Evolutionary conservation across 2,329 filamentous ascomycete genomes (phyloP), one percentile per base, ranked within the genome.

Genomic region (Alternaria consortialis): DNA sequence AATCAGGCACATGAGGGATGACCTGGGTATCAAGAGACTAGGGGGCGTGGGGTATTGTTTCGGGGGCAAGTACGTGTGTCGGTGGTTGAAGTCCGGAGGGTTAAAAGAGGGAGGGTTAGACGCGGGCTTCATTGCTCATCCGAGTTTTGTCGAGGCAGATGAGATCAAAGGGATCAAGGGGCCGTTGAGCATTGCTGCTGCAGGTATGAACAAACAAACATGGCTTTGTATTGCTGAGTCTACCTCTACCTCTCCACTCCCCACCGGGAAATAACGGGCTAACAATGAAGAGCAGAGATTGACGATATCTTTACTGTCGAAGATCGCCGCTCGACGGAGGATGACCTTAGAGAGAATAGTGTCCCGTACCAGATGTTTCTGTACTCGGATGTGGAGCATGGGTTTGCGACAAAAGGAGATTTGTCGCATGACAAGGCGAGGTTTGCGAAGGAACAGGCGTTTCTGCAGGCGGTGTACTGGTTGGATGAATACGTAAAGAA

Each of bases 371-470:
- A 96, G 80, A 90, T 95, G 76, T 91, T 85, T 77, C 82, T 96
- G 8, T 95, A 87, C 83, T 88, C 87, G 3, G 87, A 87, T 56
- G 88, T 92, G 31, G 79, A 80, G 56, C 92, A 96, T 77, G 92
- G 92, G 0, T 97, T 95, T 71, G 84, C 88, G 8, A 88, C 93
- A 2, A 86, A 91, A 56, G 84, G 83, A 29, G 90, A 95, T 74
- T 60, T 85, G 32, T 84, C 72, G 62, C 84, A 88, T 64, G 84
- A 84, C 75, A 65, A 81, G 46, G 77, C 86, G 72, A 88, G 85
- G 76, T 94, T 86, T 70, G 89, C 91, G 37, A 94, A 92, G 85
- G 91, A 96, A 80, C 87, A 90, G 80, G 92, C 92, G 5, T 95
- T 95, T 75, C 72, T 84, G 65, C 92, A 95, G 83, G 91, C 91